Base-by-base conservation (phyloP, 345 rosid species). In the Eucalyptus erythrocorys region DNA sequence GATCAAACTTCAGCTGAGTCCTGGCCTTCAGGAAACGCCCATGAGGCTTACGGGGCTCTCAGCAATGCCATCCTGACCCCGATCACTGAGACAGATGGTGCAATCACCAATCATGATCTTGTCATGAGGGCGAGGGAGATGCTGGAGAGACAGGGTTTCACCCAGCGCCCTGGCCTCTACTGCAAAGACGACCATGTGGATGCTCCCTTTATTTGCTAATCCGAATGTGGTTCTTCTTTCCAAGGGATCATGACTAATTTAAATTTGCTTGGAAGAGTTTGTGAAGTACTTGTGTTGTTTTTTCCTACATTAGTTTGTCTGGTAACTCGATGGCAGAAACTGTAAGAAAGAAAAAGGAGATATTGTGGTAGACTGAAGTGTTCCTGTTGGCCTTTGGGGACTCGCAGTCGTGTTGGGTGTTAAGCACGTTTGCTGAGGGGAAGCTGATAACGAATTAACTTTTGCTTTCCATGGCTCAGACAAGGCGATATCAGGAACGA, bases 1-100 rank as follows among this genome's bases (percentile, higher is more conserved):
- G 92, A 96, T 92, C 99, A 98, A 93, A 95, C 95, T 79, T 95
- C 99, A 16, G 99, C 98, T 2, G 99, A 98, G 84, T 99, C 98
- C 14, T 94, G 94, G 86, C 99, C 99, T 37, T 89, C 93, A 1
- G 99, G 98, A 61, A 92, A 92, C 48, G 64, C 98, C 37, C 84
- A 87, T 3, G 94, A 92, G 89, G 96, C 99, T 64, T 96, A 96
- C 86, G 99, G 99, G 88, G 99, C 97, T 45, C 93, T 96, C 85
- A 98, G 97, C 95, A 98, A 98, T 84, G 97, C 97, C 24, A 94
- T 98, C 88, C 99, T 96, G 95, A 92, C 89, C 45, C 93, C 96
- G 88, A 82, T 98, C 82, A 93, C 94, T 1, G 95, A 94, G 30
- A 64, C 97, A 2, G 94, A 93, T 34, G 99, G 96, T 45, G 89